Evolutionary conservation across 2,329 filamentous ascomycete genomes (phyloP).

Genomic region (Alternaria sp.): DNA sequence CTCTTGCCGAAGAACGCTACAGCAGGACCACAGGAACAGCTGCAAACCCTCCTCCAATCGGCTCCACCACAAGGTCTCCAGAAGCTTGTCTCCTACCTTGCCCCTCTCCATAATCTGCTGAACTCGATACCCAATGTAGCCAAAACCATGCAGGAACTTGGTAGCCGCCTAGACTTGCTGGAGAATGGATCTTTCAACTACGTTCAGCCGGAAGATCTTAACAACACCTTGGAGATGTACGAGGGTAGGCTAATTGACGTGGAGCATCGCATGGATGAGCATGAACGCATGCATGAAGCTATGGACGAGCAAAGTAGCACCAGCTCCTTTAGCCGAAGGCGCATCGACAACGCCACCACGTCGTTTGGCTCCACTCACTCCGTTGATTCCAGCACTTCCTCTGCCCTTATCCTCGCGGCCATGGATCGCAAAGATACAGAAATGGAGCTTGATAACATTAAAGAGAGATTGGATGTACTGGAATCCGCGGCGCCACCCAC

Average conservation of each 20-base stretch:
- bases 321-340: constrained; percentile 33
- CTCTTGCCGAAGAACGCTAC: constrained; percentile 33
- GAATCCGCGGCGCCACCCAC: constrained; percentile 68
- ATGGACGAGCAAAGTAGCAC: constrained; percentile 40
- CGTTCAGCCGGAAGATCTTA: constrained; percentile 70
- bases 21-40: constrained; percentile 36
- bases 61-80: constrained; percentile 43
- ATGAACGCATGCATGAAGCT: constrained; percentile 44
- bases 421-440: constrained; percentile 50
- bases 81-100: constrained; percentile 45
- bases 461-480: constrained; percentile 58
- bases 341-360: constrained; percentile 38
- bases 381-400: constrained; percentile 47
- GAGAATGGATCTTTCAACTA: constrained; percentile 74
- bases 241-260: constrained; percentile 74
- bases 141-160: constrained; percentile 65
- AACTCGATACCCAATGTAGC: constrained; percentile 49
- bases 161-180: constrained; percentile 69
- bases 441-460: constrained; percentile 55
- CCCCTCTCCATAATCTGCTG: constrained; percentile 45
- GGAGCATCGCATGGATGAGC: constrained; percentile 60
- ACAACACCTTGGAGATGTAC: constrained; percentile 69
- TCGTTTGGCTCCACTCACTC: constrained; percentile 53
- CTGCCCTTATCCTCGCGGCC: constrained; percentile 43
- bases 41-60: constrained; percentile 37